Base-by-base conservation (phyloP, 2,329 filamentous ascomycete genomes). In the Cytospora piceicola region DNA sequence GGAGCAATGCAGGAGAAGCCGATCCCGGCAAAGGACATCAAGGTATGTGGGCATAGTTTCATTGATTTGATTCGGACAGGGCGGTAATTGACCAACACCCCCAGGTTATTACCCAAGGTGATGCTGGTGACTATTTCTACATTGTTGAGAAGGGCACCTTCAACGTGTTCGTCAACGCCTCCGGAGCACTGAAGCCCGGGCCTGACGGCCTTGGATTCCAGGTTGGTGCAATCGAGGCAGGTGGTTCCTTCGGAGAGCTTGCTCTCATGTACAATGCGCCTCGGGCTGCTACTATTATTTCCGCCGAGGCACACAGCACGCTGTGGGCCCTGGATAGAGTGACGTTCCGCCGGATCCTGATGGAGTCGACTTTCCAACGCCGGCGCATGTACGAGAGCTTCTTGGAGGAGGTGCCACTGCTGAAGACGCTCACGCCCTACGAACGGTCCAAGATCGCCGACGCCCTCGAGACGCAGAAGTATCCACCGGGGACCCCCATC, bases 261-360 rank as follows among this genome's bases (percentile, higher is more conserved):
- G 95, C 95, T 15, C 84, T 99, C 73, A 98, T 99, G 95, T 98
- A 99, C 82, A 97, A 98, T 74, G 93, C 95, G 27, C 95, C 95
- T 30, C 92, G 95, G 74, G 95, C 95, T 52, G 95, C 95, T 4
- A 98, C 95, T 0, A 92, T 99, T 67, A 86, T 96, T 68, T 96
- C 92, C 34, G 88, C 90, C 15, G 92, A 96, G 73, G 77, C 89
- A 3, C 81, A 85, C 39, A 94, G 91, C 73, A 94, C 90, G 4
- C 85, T 99, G 12, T 99, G 95, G 95, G 93, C 93, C 24, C 84
- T 99, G 59, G 95, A 99, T 76, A 92, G 95, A 61, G 85, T 97
- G 69, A 99, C 95, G 12, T 99, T 99, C 85, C 93, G 95, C 72
- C 92, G 95, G 68, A 98, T 99, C 70, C 84, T 99, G 69, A 97